Evolutionary conservation across 2,329 filamentous ascomycete species (phyloP).

Genomic region (Pestalotiopsis sp.): DNA sequence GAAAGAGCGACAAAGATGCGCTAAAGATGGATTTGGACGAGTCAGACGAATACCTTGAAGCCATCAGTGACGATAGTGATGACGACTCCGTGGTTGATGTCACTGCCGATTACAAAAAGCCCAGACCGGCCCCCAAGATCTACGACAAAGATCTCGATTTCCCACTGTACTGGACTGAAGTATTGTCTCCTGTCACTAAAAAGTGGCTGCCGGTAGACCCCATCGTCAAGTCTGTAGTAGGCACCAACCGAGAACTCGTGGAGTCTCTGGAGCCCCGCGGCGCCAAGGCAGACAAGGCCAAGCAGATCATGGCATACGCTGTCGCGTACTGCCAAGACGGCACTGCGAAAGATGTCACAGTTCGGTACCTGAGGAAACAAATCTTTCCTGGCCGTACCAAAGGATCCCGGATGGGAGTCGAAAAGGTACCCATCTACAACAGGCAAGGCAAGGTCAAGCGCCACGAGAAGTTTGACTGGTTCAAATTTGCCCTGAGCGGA

Average conservation of each 20-base stretch:
- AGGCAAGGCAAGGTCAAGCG: constrained; percentile 74
- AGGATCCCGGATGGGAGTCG: constrained; percentile 73
- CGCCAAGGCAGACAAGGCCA: constrained; percentile 78
- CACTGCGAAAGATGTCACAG: constrained; percentile 92
- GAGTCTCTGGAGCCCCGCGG: constrained; percentile 82
- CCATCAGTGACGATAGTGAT: constrained; percentile 54
- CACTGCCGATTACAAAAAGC: constrained; percentile 39
- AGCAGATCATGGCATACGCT: constrained; percentile 88
- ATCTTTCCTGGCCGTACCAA: constrained; percentile 89
- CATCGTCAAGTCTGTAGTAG: constrained; percentile 68
- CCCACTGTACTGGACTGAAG: constrained; percentile 93
- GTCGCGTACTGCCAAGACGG: constrained; percentile 82
- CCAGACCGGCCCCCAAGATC: constrained; percentile 43
- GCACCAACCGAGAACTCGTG: constrained; percentile 71
- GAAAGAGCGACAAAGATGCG: constrained; percentile 24
- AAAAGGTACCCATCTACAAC: constrained; percentile 81
- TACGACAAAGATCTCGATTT: constrained; percentile 79
- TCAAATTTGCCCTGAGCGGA: constrained; percentile 74
- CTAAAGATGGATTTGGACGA: constrained; percentile 37
- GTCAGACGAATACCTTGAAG: constrained; percentile 48
- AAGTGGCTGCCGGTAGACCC: constrained; percentile 80
- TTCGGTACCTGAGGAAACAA: constrained; percentile 82
- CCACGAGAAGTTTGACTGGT: constrained; percentile 86
- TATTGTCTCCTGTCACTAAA: constrained; percentile 78
- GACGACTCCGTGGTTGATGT: constrained; percentile 63